Conservation (phyloP, 345 rosid genomes). For the Murraya koenigii region DNA sequence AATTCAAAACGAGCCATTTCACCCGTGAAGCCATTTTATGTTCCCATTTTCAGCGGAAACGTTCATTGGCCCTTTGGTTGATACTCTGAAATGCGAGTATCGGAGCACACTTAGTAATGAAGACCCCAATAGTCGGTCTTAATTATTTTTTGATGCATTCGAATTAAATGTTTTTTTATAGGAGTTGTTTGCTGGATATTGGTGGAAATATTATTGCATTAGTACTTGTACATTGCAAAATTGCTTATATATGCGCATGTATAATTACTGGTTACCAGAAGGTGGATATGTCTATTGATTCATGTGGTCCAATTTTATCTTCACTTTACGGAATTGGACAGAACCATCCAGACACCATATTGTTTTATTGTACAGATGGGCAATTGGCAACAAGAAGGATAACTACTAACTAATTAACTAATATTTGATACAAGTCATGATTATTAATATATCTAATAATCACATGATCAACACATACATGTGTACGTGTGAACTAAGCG, state of each 20-base stretch:
- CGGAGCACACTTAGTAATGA: background rate
- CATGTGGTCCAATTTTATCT: conserved; percentile 37
- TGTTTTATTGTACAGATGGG: conserved; percentile 9
- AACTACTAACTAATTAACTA: too few species aligned
- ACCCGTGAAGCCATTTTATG: background rate
- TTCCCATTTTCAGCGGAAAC: background rate
- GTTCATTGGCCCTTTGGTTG: background rate
- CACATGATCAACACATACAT: background rate
- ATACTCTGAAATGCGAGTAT: background rate
- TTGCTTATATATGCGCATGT: background rate
- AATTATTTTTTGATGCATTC: background rate
- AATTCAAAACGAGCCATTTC: background rate
- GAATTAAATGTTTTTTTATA: background rate
- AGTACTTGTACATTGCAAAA: background rate
- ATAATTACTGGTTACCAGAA: conserved; percentile 1
- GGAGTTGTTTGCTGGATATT: background rate
- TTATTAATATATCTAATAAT: background rate
- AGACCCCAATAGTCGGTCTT: background rate
- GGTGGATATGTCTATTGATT: conserved; percentile 25
- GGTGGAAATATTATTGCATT: background rate
- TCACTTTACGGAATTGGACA: conserved; percentile 25
- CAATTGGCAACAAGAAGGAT: background rate
- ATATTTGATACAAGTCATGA: background rate
- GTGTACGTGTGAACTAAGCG: too few species aligned
- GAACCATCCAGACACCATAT: conserved; percentile 13